Evolutionary conservation across 2,329 filamentous ascomycete genomes (phyloP).

Genomic region (Ciborinia camelliae): DNA sequence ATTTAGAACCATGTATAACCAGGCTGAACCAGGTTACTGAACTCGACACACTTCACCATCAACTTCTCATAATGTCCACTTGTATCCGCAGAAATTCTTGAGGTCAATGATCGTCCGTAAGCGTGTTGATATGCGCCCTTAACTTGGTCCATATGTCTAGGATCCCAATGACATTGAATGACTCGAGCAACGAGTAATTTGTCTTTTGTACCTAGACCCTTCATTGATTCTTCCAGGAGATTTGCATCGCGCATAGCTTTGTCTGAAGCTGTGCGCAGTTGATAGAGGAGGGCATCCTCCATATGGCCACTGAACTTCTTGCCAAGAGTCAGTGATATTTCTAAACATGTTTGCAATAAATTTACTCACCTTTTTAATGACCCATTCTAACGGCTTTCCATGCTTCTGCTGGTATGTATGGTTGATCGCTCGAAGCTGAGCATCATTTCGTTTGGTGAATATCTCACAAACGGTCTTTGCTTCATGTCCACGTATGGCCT

Average conservation of each 20-base stretch:
- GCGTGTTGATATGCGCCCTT: constrained; percentile 72
- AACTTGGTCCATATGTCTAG: constrained; percentile 68
- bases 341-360: background rate
- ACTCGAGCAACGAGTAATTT: constrained; percentile 72
- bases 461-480: constrained; percentile 76
- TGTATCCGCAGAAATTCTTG: constrained; percentile 76
- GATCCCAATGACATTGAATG: constrained; percentile 81
- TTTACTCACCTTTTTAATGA: constrained; percentile 62
- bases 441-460: constrained; percentile 70
- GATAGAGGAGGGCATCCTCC: constrained; percentile 76
- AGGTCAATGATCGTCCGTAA: constrained; percentile 64
- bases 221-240: constrained; percentile 83
- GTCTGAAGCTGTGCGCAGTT: constrained; percentile 74
- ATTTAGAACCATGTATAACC: constrained; percentile 11
- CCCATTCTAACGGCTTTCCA: constrained; percentile 64
- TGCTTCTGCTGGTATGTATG: constrained; percentile 73
- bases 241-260: constrained; percentile 80
- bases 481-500: constrained; percentile 64
- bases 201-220: constrained; percentile 83
- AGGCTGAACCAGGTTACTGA: constrained; percentile 10
- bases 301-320: constrained; percentile 89
- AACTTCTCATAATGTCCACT: constrained; percentile 77
- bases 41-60: constrained; percentile 53
- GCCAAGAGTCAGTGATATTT: constrained; percentile 21
- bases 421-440: constrained; percentile 78